Evolutionary conservation across 2,329 filamentous ascomycete species (phyloP).

Genomic region (Dendrostoma leiphaemia): DNA sequence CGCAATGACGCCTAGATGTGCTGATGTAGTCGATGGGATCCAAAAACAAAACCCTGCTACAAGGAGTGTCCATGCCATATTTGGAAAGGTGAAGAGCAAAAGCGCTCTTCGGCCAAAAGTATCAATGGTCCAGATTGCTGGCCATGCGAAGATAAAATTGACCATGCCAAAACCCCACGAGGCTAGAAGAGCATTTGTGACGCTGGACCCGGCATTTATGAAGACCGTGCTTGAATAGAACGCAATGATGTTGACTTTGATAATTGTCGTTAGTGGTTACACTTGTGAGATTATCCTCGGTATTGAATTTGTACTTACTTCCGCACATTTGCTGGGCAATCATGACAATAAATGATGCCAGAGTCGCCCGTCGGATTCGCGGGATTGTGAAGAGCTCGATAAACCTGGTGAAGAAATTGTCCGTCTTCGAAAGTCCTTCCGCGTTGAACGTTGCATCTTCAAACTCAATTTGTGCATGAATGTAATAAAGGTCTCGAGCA

Average conservation of each 20-base stretch:
- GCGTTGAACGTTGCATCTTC: conserved; percentile 30
- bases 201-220: conserved; percentile 35
- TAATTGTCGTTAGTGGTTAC: no score
- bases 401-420: conserved; percentile 20
- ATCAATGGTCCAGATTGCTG: conserved; percentile 48
- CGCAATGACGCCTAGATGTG: conserved; percentile 45
- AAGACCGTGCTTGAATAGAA: conserved; percentile 49
- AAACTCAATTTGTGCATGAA: conserved; percentile 36
- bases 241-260: not conserved
- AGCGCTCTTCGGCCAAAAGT: conserved; percentile 57
- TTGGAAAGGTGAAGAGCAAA: conserved; percentile 63
- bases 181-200: conserved; percentile 36
- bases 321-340: conserved; percentile 37
- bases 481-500: conserved; percentile 50
- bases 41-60: conserved; percentile 54
- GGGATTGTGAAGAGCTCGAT: conserved; percentile 37
- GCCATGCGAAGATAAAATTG: conserved; percentile 25
- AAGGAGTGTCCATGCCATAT: conserved; percentile 56
- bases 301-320: not conserved
- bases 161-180: conserved; percentile 48
- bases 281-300: no score
- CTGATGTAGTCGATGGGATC: conserved; percentile 30
- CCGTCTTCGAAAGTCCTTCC: no score
- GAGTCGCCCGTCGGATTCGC: conserved; percentile 34
- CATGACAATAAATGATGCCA: conserved; percentile 36